These are phyloP conservation scores for Allium cepa DNA, from an alignment of 106 monocot genomes.

Conservation along the genomic window DNA sequence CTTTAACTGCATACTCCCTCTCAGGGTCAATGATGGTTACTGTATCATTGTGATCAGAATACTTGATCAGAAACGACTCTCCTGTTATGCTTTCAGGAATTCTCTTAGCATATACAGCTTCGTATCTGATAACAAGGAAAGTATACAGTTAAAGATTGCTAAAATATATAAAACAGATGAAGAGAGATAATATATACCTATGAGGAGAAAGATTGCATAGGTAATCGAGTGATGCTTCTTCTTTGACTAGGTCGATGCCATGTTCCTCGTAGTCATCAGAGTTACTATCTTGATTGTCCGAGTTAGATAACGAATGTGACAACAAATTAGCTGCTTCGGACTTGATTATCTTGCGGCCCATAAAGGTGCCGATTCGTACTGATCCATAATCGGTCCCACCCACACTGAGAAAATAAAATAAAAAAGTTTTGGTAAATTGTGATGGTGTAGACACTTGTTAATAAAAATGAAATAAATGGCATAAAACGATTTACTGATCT, in stretches of 20 bases:
- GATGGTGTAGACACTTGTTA: no score
- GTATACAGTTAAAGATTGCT: background rate
- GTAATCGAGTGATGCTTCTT: slow-evolving; percentile 69
- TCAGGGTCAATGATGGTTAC: slow-evolving; percentile 68
- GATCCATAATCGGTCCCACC: slow-evolving; percentile 98
- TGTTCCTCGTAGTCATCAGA: slow-evolving; percentile 61
- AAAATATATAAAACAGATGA: background rate
- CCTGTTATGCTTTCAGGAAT: slow-evolving; percentile 71
- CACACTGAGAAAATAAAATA: slow-evolving; percentile 38
- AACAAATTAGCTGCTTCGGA: slow-evolving; percentile 27
- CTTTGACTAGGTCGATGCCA: slow-evolving; percentile 55
- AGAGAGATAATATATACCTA: slow-evolving; percentile 34
- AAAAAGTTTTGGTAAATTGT: no score
- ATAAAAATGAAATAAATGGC: background rate
- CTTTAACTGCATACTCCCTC: slow-evolving; percentile 57
- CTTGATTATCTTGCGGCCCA: slow-evolving; percentile 97
- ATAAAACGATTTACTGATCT: background rate
- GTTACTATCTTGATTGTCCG: slow-evolving; percentile 20
- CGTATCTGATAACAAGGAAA: slow-evolving; percentile 55
- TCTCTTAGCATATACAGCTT: slow-evolving; percentile 71
- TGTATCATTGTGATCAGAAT: slow-evolving; percentile 67
- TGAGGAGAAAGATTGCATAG: slow-evolving; percentile 90
- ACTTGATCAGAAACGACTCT: slow-evolving; percentile 57
- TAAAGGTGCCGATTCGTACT: slow-evolving; percentile 92
- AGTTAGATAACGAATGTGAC: slow-evolving; percentile 26